phyloP scores from a whole-genome alignment of 192 early-diverging fungal species.

The Coemansia sp. region DNA sequence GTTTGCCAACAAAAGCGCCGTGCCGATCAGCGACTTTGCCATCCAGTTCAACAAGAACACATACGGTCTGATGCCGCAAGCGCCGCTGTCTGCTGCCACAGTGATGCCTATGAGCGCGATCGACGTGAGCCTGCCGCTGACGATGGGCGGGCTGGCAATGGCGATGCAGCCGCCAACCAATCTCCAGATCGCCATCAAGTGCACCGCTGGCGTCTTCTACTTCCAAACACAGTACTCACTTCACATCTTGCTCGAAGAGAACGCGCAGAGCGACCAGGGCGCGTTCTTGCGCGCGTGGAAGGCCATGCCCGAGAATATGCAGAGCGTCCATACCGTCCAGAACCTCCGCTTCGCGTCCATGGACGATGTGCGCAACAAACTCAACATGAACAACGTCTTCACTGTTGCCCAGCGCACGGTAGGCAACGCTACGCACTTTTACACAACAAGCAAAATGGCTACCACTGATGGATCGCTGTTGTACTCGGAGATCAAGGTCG shows the following conservation, averaged over 20 bases:
- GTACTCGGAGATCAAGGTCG: conserved; percentile 64
- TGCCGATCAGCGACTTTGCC: conserved; percentile 63
- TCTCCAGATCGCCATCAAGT: conserved; percentile 71
- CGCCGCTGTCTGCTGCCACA: conserved; percentile 45
- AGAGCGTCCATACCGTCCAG: conserved; percentile 24
- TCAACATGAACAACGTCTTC: conserved; percentile 62
- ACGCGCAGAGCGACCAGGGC: conserved; percentile 51
- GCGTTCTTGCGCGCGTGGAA: conserved; percentile 60
- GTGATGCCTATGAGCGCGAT: conserved; percentile 46
- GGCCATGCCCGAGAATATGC: conserved; percentile 41
- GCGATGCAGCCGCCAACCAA: conserved; percentile 60
- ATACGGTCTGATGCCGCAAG: conserved; percentile 59
- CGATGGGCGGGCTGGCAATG: conserved; percentile 53
- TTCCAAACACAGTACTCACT: conserved; percentile 66
- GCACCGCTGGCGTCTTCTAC: conserved; percentile 65
- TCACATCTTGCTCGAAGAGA: conserved; percentile 59
- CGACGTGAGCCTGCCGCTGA: conserved; percentile 56
- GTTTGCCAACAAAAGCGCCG: conserved; percentile 58
- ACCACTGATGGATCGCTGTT: conserved; percentile 57
- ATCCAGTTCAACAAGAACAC: conserved; percentile 84
- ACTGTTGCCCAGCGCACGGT: conserved; percentile 63
- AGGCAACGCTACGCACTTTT: conserved; percentile 60
- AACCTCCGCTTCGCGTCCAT: conserved; percentile 40
- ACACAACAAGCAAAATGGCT: conserved; percentile 57
- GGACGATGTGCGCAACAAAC: conserved; percentile 57